Percentiles rank a stretch among this genome's conserved stretches.
Conservation (phyloP, 148 eudicot genomes). For the Chenopodium suecicum region DNA sequence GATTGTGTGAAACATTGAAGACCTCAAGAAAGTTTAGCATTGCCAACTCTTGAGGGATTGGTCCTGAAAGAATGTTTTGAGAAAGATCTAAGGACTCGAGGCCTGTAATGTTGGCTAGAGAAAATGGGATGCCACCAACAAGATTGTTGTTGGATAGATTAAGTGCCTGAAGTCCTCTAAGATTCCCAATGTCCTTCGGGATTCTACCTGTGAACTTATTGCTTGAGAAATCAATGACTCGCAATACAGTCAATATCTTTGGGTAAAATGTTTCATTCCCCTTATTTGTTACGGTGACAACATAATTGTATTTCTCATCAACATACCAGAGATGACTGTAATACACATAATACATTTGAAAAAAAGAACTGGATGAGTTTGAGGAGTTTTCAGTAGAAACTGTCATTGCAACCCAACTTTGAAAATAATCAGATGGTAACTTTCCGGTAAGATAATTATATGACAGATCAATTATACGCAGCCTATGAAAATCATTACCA, state of each 20-base stretch:
- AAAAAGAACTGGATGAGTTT: too few species aligned
- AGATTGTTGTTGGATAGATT: not conserved
- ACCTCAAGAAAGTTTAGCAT: not conserved
- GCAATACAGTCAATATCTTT: slow-evolving; percentile 12
- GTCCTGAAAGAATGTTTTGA: not conserved
- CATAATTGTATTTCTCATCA: not conserved
- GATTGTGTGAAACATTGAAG: not conserved
- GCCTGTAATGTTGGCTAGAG: not conserved
- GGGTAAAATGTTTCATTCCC: slow-evolving; percentile 19
- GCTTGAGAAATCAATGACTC: slow-evolving; percentile 33
- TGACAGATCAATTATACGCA: too few species aligned
- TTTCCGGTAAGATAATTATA: too few species aligned
- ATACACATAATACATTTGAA: too few species aligned
- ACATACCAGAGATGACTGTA: accelerated
- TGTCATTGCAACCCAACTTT: too few species aligned
- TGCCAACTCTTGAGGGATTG: not conserved
- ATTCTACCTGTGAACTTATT: not conserved
- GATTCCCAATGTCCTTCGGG: not conserved
- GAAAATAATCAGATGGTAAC: too few species aligned
- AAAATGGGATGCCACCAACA: not conserved
- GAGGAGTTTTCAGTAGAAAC: too few species aligned
- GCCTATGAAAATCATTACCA: too few species aligned
- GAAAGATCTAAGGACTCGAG: not conserved
- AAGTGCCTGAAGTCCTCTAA: not conserved
- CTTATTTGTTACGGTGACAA: slow-evolving; percentile 32